Conservation (phyloP, 768 basidiomycete species). For the Amyloporia xantha region DNA sequence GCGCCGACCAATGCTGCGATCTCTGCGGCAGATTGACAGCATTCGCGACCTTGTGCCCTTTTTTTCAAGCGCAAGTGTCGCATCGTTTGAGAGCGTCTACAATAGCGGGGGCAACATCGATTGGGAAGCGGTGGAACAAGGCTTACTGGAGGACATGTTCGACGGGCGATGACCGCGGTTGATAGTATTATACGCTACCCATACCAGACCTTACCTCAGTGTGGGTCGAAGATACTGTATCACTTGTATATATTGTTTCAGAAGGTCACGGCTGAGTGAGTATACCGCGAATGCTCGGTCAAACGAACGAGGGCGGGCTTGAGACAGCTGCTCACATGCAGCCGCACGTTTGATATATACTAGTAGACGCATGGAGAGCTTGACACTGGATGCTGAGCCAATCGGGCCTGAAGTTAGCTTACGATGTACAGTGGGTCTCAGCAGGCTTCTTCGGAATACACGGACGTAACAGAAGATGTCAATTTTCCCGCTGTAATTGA, state of each 20-base stretch:
- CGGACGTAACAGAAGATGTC: no score
- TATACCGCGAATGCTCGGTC: no score
- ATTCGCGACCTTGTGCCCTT: conserved; percentile 85
- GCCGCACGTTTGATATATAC: no score
- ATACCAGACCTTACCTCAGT: background rate
- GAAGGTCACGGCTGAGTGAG: background rate
- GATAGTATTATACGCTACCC: background rate
- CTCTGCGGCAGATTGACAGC: conserved; percentile 70
- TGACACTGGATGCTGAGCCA: background rate
- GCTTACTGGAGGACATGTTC: conserved; percentile 84
- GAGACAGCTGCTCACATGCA: no score
- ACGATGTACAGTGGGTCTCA: background rate
- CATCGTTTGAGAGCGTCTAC: conserved; percentile 89
- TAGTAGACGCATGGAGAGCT: no score
- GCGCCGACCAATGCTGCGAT: conserved; percentile 68
- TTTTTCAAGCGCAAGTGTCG: conserved; percentile 83
- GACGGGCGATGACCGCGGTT: conserved; percentile 55
- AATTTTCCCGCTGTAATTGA: no score
- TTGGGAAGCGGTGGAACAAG: conserved; percentile 82
- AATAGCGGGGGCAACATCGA: conserved; percentile 75
- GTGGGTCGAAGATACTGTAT: background rate
- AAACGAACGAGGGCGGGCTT: no score
- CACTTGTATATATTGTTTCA: background rate
- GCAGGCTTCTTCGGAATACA: background rate
- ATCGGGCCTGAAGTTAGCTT: background rate